A percentile compares a stretch with the other conserved stretches of the same genome.
Evolutionary conservation across 2,329 filamentous ascomycete genomes (phyloP).

Genomic region (Ceratocystis smalleyi): DNA sequence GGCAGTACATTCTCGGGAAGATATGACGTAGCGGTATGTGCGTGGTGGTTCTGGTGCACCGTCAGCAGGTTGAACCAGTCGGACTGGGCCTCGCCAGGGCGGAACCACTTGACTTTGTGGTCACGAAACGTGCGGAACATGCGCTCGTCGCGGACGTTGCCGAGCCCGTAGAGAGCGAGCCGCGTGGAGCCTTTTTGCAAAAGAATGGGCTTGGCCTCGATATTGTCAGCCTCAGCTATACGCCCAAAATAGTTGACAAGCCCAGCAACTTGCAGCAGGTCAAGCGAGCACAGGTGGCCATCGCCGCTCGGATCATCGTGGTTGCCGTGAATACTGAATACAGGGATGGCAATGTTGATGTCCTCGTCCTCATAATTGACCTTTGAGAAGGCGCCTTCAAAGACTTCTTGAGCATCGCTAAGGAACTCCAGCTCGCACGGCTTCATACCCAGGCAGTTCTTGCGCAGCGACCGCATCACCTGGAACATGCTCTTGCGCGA

Average conservation of each 20-base stretch:
- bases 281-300: conserved; percentile 77
- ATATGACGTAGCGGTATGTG: conserved; percentile 83
- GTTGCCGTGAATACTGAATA: conserved; percentile 97
- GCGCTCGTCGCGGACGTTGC: conserved; percentile 89
- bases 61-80: conserved; percentile 96
- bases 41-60: conserved; percentile 91
- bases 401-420: conserved; percentile 81
- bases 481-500: conserved; percentile 93
- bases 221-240: conserved; percentile 82
- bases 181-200: conserved; percentile 90
- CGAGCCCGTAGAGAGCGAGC: conserved; percentile 81
- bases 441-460: conserved; percentile 89
- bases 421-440: conserved; percentile 91
- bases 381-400: conserved; percentile 76
- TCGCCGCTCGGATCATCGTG: conserved; percentile 97
- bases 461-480: conserved; percentile 84
- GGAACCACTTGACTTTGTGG: conserved; percentile 84
- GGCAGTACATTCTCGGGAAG: conserved; percentile 87
- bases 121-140: conserved; percentile 88
- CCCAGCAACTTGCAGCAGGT: conserved; percentile 79
- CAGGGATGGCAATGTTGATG: conserved; percentile 91
- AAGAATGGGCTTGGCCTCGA: conserved; percentile 77
- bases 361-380: conserved; percentile 97
- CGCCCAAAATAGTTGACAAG: conserved; percentile 93
- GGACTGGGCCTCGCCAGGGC: conserved; percentile 26